Base-by-base conservation (phyloP, 106 monocot genomes). In the Apostasia ramifera region DNA sequence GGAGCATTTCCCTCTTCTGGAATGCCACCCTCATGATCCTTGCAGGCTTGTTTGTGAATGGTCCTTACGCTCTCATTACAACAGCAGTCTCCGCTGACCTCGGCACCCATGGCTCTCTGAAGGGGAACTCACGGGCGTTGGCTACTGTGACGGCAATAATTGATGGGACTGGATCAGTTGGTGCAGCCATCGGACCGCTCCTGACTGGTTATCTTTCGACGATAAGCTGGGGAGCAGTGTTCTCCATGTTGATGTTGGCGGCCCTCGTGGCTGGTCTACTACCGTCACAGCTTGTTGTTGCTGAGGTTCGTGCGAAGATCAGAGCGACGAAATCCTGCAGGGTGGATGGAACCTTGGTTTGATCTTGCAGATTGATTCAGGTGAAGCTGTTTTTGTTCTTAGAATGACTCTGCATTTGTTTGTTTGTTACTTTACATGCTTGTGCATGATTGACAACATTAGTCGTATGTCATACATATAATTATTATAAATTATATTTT, bases 21-120 rank as follows among this genome's bases (percentile, higher is more conserved):
- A 91, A 91, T 49, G 53, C 72, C 4, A 63, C 46, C 3, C 84
- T 91, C 57, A 79, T 91, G 91, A 74, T 91, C 52, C 13, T 80
- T 12, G 64, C 91, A 0, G 91, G 91, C 52, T 72, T 86, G 81
- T 81, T 91, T 47, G 91, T 91, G 53, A 91, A 91, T 9, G 91
- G 91, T 2, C 91, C 91, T 3, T 91, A 91, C 40, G 91, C 91
- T 2, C 84, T 91, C 37, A 91, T 91, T 59, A 91, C 91, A 38
- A 91, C 91, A 1, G 91, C 91, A 8, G 91, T 91, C 1, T 91
- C 91, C 2, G 81, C 91, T 1, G 91, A 91, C 62, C 86, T 91
- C 1, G 91, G 91, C 47, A 86, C 84, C 44, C 89, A 89, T 75
- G 65, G 74, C 68, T 88, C 88, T 1, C 74, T 88, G 37, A 73